Percentiles rank a stretch among this genome's conserved stretches.
phyloP scores from a whole-genome alignment of 805 yeast species.

The Grigorovia humatica region DNA sequence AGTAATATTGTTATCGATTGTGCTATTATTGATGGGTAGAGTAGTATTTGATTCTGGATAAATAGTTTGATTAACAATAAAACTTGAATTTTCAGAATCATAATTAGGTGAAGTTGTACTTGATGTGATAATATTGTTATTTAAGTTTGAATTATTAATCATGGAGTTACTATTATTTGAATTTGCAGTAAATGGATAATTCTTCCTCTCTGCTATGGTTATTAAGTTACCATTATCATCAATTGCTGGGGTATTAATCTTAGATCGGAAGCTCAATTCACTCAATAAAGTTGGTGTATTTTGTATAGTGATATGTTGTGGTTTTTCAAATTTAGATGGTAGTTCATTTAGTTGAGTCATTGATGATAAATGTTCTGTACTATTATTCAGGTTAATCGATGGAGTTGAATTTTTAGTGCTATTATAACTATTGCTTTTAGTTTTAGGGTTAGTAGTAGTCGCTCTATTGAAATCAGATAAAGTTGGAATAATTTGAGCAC shows the following conservation, averaged over 20 bases:
- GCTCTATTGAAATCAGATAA: background rate
- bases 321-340: constrained; percentile 10
- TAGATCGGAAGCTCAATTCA: constrained; percentile 10
- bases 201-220: constrained; percentile 21
- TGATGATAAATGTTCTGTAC: background rate
- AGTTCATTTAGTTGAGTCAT: constrained; percentile 1
- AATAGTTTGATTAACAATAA: background rate
- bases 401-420: background rate
- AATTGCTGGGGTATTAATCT: constrained; percentile 28
- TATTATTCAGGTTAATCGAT: background rate
- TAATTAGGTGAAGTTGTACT: constrained; percentile 6
- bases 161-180: background rate
- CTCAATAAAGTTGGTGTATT: constrained; percentile 6
- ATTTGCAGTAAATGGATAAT: constrained; percentile 2
- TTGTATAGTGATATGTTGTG: constrained; percentile 22
- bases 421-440: background rate
- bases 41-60: background rate
- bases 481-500: background rate
- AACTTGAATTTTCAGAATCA: constrained; percentile 2
- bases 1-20: constrained; percentile 1
- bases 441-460: background rate
- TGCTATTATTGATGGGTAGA: constrained; percentile 2
- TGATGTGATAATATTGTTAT: background rate
- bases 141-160: no score
- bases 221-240: constrained; percentile 31